Evolutionary conservation across 2,329 filamentous ascomycete species (phyloP).

Genomic region (Sclerotinia borealis): DNA sequence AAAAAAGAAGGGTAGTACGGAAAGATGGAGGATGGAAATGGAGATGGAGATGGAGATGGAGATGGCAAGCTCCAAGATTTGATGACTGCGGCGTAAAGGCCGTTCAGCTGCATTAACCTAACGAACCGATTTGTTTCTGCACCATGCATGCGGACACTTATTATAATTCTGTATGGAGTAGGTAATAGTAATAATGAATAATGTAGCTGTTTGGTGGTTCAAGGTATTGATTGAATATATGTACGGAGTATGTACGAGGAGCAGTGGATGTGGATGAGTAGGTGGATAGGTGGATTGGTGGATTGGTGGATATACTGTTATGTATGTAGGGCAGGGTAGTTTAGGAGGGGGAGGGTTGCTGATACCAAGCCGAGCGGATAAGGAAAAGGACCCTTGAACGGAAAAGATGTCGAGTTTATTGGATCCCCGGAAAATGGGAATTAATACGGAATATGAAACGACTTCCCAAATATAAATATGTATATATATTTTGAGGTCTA

Average conservation of each 20-base stretch:
- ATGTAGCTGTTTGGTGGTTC: too few species aligned
- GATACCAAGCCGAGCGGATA: slow-evolving; percentile 8
- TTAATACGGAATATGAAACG: neutral
- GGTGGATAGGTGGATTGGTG: neutral
- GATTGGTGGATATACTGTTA: too few species aligned
- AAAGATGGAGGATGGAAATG: too few species aligned
- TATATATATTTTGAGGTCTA: neutral
- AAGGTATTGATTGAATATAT: too few species aligned
- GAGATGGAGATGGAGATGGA: neutral
- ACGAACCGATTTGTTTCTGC: slow-evolving; percentile 12
- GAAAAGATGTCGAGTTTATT: slow-evolving; percentile 5
- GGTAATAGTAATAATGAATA: too few species aligned
- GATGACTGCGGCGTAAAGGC: slow-evolving; percentile 8
- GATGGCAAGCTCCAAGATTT: slow-evolving; percentile 12
- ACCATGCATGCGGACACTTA: slow-evolving; percentile 12
- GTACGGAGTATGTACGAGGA: neutral
- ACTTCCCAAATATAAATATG: neutral
- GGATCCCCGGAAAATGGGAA: slow-evolving; percentile 4
- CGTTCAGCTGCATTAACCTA: slow-evolving; percentile 15
- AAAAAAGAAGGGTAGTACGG: neutral
- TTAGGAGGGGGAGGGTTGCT: neutral
- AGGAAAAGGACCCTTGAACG: slow-evolving; percentile 2
- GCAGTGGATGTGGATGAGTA: too few species aligned
- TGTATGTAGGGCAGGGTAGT: neutral
- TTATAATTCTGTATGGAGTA: neutral